Evolutionary conservation across 306 rosid genomes (phyloP), one percentile per base, ranked within the genome.

Genomic region (Inga oerstediana): DNA sequence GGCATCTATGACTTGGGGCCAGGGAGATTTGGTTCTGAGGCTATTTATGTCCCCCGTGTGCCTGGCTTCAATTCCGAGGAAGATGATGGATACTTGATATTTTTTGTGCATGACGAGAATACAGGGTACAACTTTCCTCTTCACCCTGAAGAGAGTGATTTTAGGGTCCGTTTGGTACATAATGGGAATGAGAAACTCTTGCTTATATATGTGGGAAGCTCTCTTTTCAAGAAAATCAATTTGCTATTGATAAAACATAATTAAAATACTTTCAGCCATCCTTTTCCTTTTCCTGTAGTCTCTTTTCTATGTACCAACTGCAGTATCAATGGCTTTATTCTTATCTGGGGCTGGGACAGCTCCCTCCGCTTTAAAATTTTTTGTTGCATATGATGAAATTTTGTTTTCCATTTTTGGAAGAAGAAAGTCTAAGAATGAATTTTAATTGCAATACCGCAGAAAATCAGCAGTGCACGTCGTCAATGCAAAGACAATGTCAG

Each of bases 81-180:
- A 92, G 99, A 96, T 84, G 98, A 93, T 85, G 99, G 99, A 83
- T 93, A 90, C 90, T 87, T 93, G 77, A 91, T 96, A 75, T 84
- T 88, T 81, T 96, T 92, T 78, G 97, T 90, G n/a, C 97, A 96
- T 16, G 93, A 92, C 12, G 99, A 96, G 89, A 92, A 86, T 54
- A 81, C 89, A 0, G 91, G 97, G 98, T 96, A 91, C 20, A 43
- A 48, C 72, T 74, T 73, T 76, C 39, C 79, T 78, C 78, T 75
- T 49, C 58, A 56, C n/a, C 54, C 37, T 20, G 72, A 43, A 43
- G 51, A 39, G 4, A 22, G 59, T 56, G 62, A 51, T 48, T 77
- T 81, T 8, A 59, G 34, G 13, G 15, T 13, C 66, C 15, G 2
- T 59, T 59, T 20, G 32, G 66, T 59, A n/a, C 30, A 59, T n/a